These are phyloP conservation scores for Warburgia ugandensis DNA, from an alignment of 164 flowering plant genomes.

Conservation along the genomic window DNA sequence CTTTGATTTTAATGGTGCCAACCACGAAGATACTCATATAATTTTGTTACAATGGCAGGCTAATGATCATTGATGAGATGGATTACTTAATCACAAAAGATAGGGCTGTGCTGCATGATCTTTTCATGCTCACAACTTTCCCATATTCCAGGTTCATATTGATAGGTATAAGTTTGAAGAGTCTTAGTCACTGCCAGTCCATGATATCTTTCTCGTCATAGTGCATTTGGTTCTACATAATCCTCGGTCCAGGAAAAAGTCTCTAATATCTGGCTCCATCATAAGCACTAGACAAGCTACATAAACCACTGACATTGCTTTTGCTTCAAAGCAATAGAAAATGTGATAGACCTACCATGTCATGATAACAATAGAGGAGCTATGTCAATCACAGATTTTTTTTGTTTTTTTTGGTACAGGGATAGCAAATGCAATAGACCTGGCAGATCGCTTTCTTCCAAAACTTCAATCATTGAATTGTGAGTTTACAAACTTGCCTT, in stretches of 20 bases:
- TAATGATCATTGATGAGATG: slow-evolving; percentile 82
- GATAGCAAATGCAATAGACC: slow-evolving; percentile 90
- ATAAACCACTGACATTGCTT: not conserved
- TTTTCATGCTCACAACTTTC: slow-evolving; percentile 86
- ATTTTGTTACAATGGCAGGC: slow-evolving; percentile 30
- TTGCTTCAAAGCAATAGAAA: too few species aligned
- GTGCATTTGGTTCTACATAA: not conserved
- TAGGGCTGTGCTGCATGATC: slow-evolving; percentile 84
- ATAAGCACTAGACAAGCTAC: not conserved
- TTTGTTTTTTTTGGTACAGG: slow-evolving; percentile 40
- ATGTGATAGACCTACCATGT: too few species aligned
- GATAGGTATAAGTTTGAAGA: slow-evolving; percentile 44
- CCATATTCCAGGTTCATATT: slow-evolving; percentile 78
- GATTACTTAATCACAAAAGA: slow-evolving; percentile 87
- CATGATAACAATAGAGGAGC: too few species aligned
- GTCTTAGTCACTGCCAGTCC: not conserved
- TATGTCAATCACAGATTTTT: slow-evolving; percentile 1
- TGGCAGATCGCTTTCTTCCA: slow-evolving; percentile 95
- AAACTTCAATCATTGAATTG: slow-evolving; percentile 83
- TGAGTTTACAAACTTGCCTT: slow-evolving; percentile 30
- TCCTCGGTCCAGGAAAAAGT: not conserved
- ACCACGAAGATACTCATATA: not conserved
- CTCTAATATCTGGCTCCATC: not conserved
- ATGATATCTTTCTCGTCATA: slow-evolving; percentile 1
- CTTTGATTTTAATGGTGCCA: not conserved